Conservation (phyloP, 306 rosid genomes). For the Potentilla sterilis region DNA sequence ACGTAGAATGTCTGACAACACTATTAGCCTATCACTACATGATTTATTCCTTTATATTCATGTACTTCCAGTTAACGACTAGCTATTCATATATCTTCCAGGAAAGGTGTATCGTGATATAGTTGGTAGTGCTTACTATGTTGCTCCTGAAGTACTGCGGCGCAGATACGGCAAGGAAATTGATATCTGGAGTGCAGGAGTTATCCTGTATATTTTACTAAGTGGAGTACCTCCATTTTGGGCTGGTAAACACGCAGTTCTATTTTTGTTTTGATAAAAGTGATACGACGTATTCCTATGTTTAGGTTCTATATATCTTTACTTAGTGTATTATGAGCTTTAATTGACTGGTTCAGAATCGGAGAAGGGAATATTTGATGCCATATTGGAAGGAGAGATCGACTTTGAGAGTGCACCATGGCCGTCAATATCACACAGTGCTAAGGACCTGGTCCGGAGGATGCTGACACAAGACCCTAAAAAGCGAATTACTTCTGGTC, state of each 20-base stretch:
- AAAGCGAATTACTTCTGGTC: slow-evolving; percentile 66
- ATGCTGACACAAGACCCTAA: slow-evolving; percentile 84
- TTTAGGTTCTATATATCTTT: neutral
- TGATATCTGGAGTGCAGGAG: slow-evolving; percentile 89
- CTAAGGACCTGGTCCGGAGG: slow-evolving; percentile 75
- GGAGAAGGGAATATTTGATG: slow-evolving; percentile 85
- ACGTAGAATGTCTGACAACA: neutral
- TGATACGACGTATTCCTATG: slow-evolving; percentile 5
- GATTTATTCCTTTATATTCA: neutral
- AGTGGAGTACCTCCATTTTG: slow-evolving; percentile 94
- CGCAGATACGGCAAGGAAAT: slow-evolving; percentile 80
- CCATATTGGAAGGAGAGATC: slow-evolving; percentile 66
- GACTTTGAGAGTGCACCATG: slow-evolving; percentile 79
- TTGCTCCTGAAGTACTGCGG: slow-evolving; percentile 79
- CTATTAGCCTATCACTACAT: neutral
- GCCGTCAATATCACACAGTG: slow-evolving; percentile 78
- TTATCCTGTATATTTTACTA: slow-evolving; percentile 73
- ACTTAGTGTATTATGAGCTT: slow-evolving; percentile 12
- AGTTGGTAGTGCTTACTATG: slow-evolving; percentile 88
- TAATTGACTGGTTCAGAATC: slow-evolving; percentile 47
- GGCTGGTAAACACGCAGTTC: slow-evolving; percentile 59
- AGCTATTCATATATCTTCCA: slow-evolving; percentile 26
- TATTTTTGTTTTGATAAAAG: neutral
- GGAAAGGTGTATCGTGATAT: slow-evolving; percentile 73
- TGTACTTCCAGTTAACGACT: neutral